phyloP scores from a whole-genome alignment of 2,329 filamentous ascomycete species.

The Byssoonygena ceratinophila region DNA sequence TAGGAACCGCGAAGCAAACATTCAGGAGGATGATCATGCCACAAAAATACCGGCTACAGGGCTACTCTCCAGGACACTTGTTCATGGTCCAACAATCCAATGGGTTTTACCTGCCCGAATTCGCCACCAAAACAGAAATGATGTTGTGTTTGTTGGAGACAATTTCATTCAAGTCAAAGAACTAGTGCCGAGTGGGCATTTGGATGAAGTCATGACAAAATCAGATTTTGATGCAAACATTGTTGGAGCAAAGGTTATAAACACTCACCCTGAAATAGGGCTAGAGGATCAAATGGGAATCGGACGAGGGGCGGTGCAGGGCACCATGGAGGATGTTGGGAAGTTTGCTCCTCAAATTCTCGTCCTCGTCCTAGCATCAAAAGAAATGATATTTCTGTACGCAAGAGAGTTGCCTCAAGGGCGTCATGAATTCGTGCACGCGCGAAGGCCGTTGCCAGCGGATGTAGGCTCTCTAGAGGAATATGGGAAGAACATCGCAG shows the following conservation, averaged over 20 bases:
- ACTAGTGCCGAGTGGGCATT: conserved; percentile 54
- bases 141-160: conserved; percentile 79
- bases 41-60: conserved; percentile 49
- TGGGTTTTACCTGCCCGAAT: conserved; percentile 72
- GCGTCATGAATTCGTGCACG: conserved; percentile 50
- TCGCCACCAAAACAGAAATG: conserved; percentile 58
- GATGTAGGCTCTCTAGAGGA: conserved; percentile 44
- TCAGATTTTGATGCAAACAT: conserved; percentile 70
- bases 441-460: conserved; percentile 49
- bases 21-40: conserved; percentile 22
- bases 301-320: conserved; percentile 11
- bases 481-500: conserved; percentile 57
- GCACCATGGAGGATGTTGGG: conserved; percentile 15
- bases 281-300: conserved; percentile 27
- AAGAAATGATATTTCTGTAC: conserved; percentile 67
- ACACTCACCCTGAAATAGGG: conserved; percentile 40
- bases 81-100: conserved; percentile 63
- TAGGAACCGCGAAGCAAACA: conserved; percentile 16
- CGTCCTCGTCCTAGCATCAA: conserved; percentile 62
- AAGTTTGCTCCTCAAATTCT: conserved; percentile 66
- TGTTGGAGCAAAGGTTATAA: conserved; percentile 66
- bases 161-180: conserved; percentile 72
- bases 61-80: conserved; percentile 65
- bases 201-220: conserved; percentile 67
- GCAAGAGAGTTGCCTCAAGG: conserved; percentile 40